Evolutionary conservation across 2,329 filamentous ascomycete genomes (phyloP).

Genomic region (Ambrosiella beaveri): DNA sequence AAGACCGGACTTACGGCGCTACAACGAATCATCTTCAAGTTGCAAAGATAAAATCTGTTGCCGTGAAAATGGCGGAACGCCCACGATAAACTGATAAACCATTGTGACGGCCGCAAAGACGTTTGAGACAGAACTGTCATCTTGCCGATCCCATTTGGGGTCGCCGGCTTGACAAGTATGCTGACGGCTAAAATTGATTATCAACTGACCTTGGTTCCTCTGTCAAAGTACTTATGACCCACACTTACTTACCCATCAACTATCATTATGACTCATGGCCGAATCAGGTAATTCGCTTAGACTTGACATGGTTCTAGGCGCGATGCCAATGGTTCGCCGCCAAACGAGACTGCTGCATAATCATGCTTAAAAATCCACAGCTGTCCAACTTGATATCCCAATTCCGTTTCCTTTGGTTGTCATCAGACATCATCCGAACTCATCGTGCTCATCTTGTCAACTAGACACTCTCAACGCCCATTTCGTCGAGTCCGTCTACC

Average conservation of each 20-base stretch:
- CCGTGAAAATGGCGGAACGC: not conserved
- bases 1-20: too few species aligned
- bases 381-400: not conserved
- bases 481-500: not conserved
- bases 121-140: not conserved
- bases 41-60: not conserved
- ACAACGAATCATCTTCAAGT: too few species aligned
- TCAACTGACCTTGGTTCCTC: not conserved
- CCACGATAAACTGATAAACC: not conserved
- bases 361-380: not conserved
- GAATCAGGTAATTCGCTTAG: not conserved
- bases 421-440: conserved; percentile 8
- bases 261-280: conserved; percentile 5
- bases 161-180: not conserved
- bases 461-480: not conserved
- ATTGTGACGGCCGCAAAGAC: not conserved
- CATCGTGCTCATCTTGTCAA: not conserved
- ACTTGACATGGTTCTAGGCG: not conserved
- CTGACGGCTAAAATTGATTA: not conserved
- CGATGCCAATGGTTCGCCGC: not conserved
- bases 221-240: not conserved
- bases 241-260: not conserved
- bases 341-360: not conserved
- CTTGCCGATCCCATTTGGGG: not conserved
- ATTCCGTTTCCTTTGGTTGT: not conserved